Evolutionary conservation across 441 rosid genomes (phyloP), one percentile per base, ranked within the genome.

Genomic region (Adansonia gregorii): DNA sequence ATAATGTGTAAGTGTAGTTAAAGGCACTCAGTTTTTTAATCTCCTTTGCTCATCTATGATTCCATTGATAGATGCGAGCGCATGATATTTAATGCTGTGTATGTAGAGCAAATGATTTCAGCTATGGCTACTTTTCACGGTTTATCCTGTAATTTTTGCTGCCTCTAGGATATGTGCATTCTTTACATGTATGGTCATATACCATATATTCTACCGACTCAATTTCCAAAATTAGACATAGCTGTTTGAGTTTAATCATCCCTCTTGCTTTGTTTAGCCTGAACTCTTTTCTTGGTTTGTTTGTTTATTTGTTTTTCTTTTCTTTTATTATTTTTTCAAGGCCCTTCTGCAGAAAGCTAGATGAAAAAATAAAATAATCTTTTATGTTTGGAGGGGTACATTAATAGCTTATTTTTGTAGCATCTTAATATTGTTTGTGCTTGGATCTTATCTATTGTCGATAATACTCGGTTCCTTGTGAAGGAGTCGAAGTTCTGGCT

Each of bases 401-500:
- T 12, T 12, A 27, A 27, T 63, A 14, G 43, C 43, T 10, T 22
- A 24, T 27, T 24, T 24, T 24, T 61, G 3, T 15, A 17, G 19
- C 59, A n/a, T 7, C 59, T 54, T 54, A 52, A 6, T 17, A 54
- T n/a, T 54, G 17, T 54, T 35, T 11, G 39, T 61, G 14, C 14
- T 60, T 64, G 68, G 46, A 12, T 64, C 43, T 0, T 31, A 35
- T 63, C 20, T 64, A 7, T 31, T 35, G 48, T 60, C 15, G 68
- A 64, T 64, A 35, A 64, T 35, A 14, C n/a, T 63, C 1, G n/a
- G 46, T 64, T 35, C 11, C 27, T 17, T 39, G 6, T 66, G 24
- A 43, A 66, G 70, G 14, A 66, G 70, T 66, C 52, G 45, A 43
- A 20, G 4, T 67, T 67, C 24, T 67, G 51, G 52, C 71, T 19